Conservation (phyloP, 352 stramenopile genomes). For the Phytophthora parvispora region DNA sequence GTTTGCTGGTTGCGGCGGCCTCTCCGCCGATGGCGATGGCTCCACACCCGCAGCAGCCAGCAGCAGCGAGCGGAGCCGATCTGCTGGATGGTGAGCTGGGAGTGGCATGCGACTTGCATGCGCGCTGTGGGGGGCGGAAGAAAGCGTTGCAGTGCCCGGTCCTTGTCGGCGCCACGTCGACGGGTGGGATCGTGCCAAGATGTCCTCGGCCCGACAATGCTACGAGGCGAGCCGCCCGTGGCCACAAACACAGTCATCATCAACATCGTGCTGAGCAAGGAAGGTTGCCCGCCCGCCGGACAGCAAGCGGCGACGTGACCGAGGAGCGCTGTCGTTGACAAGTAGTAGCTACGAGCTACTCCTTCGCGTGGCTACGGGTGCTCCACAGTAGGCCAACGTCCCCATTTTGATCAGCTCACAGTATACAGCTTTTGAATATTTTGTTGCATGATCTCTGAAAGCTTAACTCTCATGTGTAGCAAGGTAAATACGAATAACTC, state of each 20-base stretch:
- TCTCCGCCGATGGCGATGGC: no score
- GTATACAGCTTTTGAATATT: no score
- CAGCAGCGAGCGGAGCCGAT: no score
- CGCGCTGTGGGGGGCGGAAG: constrained; percentile 33
- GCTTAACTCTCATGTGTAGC: no score
- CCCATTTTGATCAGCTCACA: no score
- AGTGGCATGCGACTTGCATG: constrained; percentile 20
- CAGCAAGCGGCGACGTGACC: background rate
- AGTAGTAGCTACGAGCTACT: no score
- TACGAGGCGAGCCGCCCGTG: background rate
- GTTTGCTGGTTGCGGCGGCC: background rate
- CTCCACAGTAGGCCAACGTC: no score
- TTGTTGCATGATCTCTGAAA: no score
- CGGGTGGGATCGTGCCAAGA: constrained; percentile 28
- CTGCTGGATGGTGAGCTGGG: background rate
- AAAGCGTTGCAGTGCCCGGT: constrained; percentile 14
- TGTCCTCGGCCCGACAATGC: constrained; percentile 6
- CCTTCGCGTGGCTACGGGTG: no score
- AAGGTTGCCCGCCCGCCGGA: background rate
- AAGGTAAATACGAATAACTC: no score
- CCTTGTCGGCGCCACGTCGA: background rate
- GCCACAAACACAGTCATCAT: background rate
- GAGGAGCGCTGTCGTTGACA: constrained; percentile 10
- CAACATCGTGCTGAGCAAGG: constrained; percentile 3
- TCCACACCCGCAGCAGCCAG: no score